Base-by-base conservation (phyloP, 164 flowering plant genomes). In the Vitis riparia region DNA sequence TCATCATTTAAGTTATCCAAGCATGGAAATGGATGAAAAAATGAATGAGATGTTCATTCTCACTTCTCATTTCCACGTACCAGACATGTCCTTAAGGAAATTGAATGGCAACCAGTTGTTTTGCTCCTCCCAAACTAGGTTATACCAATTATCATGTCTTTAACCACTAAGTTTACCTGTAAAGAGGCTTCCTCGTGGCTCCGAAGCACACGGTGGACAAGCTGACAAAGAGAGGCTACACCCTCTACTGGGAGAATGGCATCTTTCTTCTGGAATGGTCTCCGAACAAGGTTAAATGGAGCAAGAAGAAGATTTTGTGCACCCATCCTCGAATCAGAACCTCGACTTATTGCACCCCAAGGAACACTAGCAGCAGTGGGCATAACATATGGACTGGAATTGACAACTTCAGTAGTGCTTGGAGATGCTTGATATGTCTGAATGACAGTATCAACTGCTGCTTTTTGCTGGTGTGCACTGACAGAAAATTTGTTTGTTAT, bases 401-500 rank as follows among this genome's bases (percentile, higher is more conserved):
- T 95, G 77, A 93, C 65, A 65, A 91, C 83, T 73, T 76, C 90
- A 19, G 92, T 78, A 19, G 76, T 76, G 77, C 81, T 76, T 12
- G 89, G 91, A 68, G 91, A 78, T 14, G 91, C 92, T 78, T 85
- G 89, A 80, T 95, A 95, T 52, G 93, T 90, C 71, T 85, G 86
- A 62, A 93, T 16, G 14, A 87, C 91, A 66, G 89, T 84, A 72
- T 83, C 84, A 59, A 95, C 78, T 64, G 91, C 90, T 14, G 82
- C 82, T 64, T 78, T 89, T 74, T 95, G 98, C 80, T 87, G 96
- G 75, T 92, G 93, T 48, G 99, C 99, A 77, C 97, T 93, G 47
- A 92, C 94, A 68, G 99, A 87, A 71, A 91, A 95, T 71, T 90
- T 95, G 74, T 95, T 95, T 55, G 99, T 93, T 68, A 95, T 79